A percentile compares a stretch with the other conserved stretches of the same genome.
Conservation (phyloP, 2,329 filamentous ascomycete species). For the Apiospora phragmitis region DNA sequence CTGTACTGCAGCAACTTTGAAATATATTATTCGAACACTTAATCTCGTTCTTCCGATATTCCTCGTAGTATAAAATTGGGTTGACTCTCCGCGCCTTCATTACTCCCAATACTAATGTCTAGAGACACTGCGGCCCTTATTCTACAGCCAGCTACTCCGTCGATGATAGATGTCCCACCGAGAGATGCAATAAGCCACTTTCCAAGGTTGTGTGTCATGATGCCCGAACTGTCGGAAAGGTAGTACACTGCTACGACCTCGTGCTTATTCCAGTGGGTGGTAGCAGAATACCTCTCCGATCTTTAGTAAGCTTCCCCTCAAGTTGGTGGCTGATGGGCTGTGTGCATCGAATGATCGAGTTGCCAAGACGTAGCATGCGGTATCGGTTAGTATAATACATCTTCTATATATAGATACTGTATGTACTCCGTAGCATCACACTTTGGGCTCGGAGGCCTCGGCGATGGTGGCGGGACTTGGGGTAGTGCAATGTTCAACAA, state of each 20-base stretch:
- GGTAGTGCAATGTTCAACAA: background rate
- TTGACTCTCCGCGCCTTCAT: background rate
- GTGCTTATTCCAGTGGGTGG: background rate
- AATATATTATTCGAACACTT: background rate
- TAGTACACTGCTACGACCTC: background rate
- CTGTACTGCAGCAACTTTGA: background rate
- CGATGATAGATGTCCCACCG: too few relatives aligned
- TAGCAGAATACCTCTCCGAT: background rate
- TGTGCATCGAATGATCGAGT: background rate
- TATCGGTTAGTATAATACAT: background rate
- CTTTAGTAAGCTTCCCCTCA: background rate
- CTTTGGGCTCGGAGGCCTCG: background rate
- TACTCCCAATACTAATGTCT: too few relatives aligned
- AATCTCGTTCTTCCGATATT: background rate
- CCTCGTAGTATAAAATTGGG: background rate
- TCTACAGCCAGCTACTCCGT: too few relatives aligned
- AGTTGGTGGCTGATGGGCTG: background rate
- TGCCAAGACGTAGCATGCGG: background rate
- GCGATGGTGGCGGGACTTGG: background rate
- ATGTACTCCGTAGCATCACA: background rate
- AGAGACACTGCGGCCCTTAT: too few relatives aligned
- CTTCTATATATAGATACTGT: background rate
- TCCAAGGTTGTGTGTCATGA: background rate
- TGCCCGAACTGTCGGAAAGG: too few relatives aligned
- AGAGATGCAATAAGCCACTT: background rate